These are phyloP conservation scores for Mycena leptocephala DNA, from an alignment of 768 basidiomycete species.

Conservation along the genomic window DNA sequence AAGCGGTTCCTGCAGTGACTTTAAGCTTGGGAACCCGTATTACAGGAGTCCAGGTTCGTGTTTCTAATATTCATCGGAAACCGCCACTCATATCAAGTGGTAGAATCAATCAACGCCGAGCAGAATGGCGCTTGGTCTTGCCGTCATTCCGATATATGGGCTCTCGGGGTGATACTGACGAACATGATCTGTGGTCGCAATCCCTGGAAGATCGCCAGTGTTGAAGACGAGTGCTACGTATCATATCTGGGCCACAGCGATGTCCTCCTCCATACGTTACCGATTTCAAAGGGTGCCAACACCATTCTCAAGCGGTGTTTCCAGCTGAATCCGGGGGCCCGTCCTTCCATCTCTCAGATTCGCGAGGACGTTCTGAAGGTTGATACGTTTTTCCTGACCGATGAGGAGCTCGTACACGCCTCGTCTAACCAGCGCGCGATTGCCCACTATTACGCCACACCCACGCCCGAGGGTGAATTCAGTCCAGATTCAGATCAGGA, in stretches of 20 bases:
- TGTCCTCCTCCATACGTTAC: conserved; percentile 78
- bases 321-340: conserved; percentile 71
- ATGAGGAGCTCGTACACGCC: conserved; percentile 59
- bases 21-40: conserved; percentile 69
- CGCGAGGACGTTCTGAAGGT: conserved; percentile 69
- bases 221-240: conserved; percentile 77
- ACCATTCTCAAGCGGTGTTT: conserved; percentile 82
- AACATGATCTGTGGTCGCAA: conserved; percentile 87
- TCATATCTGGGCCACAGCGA: conserved; percentile 75
- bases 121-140: conserved; percentile 69
- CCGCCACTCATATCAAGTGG: conserved; percentile 27
- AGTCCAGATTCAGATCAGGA: conserved; percentile 22
- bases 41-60: conserved; percentile 83
- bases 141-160: conserved; percentile 80
- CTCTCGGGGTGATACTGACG: conserved; percentile 84
- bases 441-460: conserved; percentile 40
- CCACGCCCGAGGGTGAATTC: conserved; percentile 8
- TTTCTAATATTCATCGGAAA: conserved; percentile 22
- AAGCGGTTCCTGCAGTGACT: conserved; percentile 60
- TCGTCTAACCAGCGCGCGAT: conserved; percentile 35
- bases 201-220: conserved; percentile 83
- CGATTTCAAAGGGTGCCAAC: conserved; percentile 80
- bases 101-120: conserved; percentile 72
- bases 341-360: conserved; percentile 77
- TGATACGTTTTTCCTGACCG: conserved; percentile 74